Conservation (phyloP, 257 asterid genomes). For the Gentiana macrophylla region DNA sequence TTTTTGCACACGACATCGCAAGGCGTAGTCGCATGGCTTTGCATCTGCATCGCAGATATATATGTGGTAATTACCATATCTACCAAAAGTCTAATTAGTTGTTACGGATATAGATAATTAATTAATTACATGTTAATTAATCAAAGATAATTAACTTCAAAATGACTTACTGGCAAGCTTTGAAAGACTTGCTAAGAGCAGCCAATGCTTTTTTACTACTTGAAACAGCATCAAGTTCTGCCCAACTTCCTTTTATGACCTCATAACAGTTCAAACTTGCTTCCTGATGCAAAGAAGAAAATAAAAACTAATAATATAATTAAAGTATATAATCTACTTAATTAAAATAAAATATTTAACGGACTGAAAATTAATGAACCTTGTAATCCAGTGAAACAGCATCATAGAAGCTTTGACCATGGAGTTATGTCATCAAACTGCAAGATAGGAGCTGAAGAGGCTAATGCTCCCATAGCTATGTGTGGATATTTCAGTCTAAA, state of each 20-base stretch:
- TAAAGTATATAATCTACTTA: too few relatives aligned
- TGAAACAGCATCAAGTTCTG: constrained; percentile 38
- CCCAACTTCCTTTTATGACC: constrained; percentile 69
- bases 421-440: constrained; percentile 72
- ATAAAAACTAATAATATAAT: too few relatives aligned
- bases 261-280: constrained; percentile 54
- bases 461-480: constrained; percentile 67
- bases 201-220: constrained; percentile 24
- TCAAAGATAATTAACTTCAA: too few relatives aligned
- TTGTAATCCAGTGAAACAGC: constrained; percentile 76
- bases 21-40: too few relatives aligned
- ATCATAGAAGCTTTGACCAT: constrained; percentile 79
- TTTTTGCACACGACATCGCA: too few relatives aligned
- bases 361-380: constrained; percentile 19
- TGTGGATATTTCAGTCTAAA: constrained; percentile 80
- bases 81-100: too few relatives aligned
- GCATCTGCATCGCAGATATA: too few relatives aligned
- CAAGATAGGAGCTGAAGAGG: constrained; percentile 81
- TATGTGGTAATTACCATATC: too few relatives aligned
- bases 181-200: constrained; percentile 42
- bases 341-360: too few relatives aligned
- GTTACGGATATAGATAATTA: too few relatives aligned
- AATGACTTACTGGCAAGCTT: constrained; percentile 65
- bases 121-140: too few relatives aligned
- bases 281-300: constrained; percentile 26